Conservation (phyloP, 192 early-diverging fungal genomes). For the Dimargaris xerosporica region DNA sequence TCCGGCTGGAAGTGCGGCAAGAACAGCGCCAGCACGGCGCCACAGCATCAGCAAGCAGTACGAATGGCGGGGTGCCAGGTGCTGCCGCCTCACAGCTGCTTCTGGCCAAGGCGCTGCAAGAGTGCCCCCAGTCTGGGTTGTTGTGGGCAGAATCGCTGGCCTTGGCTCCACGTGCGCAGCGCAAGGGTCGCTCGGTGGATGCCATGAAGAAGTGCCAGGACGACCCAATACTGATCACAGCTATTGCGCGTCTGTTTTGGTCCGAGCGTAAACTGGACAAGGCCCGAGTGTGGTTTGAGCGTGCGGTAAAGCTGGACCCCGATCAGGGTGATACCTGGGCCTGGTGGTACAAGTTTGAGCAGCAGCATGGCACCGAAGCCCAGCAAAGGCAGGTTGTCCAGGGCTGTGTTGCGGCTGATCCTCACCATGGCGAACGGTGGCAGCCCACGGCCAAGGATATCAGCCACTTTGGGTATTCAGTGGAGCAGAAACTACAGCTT, state of each 20-base stretch:
- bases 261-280: slow-evolving; percentile 84
- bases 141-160: slow-evolving; percentile 83
- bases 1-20: slow-evolving; percentile 55
- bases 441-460: slow-evolving; percentile 62
- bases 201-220: slow-evolving; percentile 84
- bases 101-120: slow-evolving; percentile 82
- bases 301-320: slow-evolving; percentile 65
- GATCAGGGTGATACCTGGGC: slow-evolving; percentile 90
- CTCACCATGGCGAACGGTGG: slow-evolving; percentile 86
- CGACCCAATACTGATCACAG: slow-evolving; percentile 59
- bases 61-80: no score
- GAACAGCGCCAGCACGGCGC: slow-evolving; percentile 20
- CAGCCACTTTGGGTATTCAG: slow-evolving; percentile 44
- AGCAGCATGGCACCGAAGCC: slow-evolving; percentile 44
- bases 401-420: slow-evolving; percentile 62
- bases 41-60: slow-evolving; percentile 17
- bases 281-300: slow-evolving; percentile 80
- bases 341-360: slow-evolving; percentile 89
- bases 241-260: slow-evolving; percentile 89
- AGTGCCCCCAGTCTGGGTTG: slow-evolving; percentile 70
- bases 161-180: slow-evolving; percentile 69
- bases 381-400: slow-evolving; percentile 33
- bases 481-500: slow-evolving; percentile 35
- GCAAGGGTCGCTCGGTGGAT: slow-evolving; percentile 76
- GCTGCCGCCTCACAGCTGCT: slow-evolving; percentile 49